Conservation (phyloP, 2,329 filamentous ascomycete genomes). For the Myriosclerotinia duriaeana region DNA sequence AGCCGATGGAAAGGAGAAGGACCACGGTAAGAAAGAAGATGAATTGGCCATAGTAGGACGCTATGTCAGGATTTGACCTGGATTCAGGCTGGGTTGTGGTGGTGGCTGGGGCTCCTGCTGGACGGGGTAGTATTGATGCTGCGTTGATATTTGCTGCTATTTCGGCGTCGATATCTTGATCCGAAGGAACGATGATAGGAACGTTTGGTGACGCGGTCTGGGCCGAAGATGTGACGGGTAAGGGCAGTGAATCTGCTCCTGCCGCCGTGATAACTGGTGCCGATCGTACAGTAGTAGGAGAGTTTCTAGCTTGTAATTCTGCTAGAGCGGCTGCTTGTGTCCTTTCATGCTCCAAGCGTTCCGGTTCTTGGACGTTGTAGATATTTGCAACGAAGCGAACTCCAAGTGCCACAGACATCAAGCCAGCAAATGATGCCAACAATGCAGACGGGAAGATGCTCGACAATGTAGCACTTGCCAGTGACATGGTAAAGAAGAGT, state of each 20-base stretch:
- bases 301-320: constrained; percentile 33
- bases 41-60: constrained; percentile 57
- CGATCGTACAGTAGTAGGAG: constrained; percentile 29
- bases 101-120: constrained; percentile 33
- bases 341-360: constrained; percentile 46
- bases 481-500: constrained; percentile 54
- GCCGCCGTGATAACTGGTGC: constrained; percentile 35
- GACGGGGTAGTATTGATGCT: constrained; percentile 33
- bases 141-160: constrained; percentile 47
- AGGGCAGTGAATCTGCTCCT: constrained; percentile 31
- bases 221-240: constrained; percentile 14
- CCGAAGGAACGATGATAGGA: constrained; percentile 61
- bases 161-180: constrained; percentile 63
- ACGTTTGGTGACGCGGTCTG: constrained; percentile 24
- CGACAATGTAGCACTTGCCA: constrained; percentile 55
- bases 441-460: constrained; percentile 59
- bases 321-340: constrained; percentile 34
- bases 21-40: constrained; percentile 56
- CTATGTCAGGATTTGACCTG: constrained; percentile 45
- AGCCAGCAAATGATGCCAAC: constrained; percentile 52
- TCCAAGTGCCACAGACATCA: constrained; percentile 58
- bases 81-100: constrained; percentile 35
- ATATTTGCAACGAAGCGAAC: constrained; percentile 60
- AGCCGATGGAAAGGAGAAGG: constrained; percentile 59
- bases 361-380: constrained; percentile 60